Evolutionary conservation across 345 rosid species (phyloP).

Genomic region (Lepidium aucheri): DNA sequence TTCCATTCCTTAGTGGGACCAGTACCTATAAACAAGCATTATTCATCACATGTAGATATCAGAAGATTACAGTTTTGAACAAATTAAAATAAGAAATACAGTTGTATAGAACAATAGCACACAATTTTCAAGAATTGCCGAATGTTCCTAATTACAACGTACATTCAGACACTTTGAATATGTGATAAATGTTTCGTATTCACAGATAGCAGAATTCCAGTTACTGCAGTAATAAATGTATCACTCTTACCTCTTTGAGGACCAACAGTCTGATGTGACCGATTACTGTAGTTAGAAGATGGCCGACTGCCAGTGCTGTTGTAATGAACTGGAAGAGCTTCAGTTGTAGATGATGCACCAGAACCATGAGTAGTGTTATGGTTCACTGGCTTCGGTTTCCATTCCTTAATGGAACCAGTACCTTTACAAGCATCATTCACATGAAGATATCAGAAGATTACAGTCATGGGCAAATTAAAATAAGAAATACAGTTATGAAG

Average conservation of each 20-base stretch:
- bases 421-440: constrained; percentile 24
- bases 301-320: constrained; percentile 58
- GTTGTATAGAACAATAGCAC: not conserved
- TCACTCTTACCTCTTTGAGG: constrained; percentile 52
- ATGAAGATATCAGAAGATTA: constrained; percentile 8
- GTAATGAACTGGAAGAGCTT: constrained; percentile 33
- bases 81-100: not conserved
- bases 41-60: constrained; percentile 8
- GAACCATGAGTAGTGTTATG: constrained; percentile 39
- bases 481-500: not conserved
- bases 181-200: not conserved
- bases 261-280: constrained; percentile 29
- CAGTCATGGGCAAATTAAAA: not conserved
- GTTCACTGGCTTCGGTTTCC: constrained; percentile 82
- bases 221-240: not conserved
- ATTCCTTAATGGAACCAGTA: constrained; percentile 63
- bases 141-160: not conserved
- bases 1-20: constrained; percentile 83
- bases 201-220: not conserved
- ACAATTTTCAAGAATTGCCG: not conserved
- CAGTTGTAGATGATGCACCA: constrained; percentile 42
- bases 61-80: not conserved
- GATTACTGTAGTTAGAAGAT: too few species aligned
- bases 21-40: constrained; percentile 32
- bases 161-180: not conserved